A percentile compares a stretch with the other conserved stretches of the same genome.
Conservation (phyloP, 371 early-diverging fungal species). For the Enterocytospora artemiae region DNA sequence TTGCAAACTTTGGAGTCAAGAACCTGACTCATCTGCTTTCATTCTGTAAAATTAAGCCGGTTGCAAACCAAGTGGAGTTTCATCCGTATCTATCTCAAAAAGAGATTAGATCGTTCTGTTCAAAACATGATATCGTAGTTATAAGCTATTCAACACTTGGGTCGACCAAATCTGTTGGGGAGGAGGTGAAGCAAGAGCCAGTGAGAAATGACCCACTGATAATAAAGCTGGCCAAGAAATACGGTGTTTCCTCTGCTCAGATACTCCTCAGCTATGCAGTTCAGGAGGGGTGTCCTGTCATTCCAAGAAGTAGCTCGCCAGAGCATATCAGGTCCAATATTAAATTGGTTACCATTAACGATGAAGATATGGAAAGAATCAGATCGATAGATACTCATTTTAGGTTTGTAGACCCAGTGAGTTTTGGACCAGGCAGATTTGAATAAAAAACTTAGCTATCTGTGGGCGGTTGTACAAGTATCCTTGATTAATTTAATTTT, state of each 20-base stretch:
- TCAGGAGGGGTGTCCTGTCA: background rate
- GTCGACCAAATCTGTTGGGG: slow-evolving; percentile 61
- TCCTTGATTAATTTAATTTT: too few species aligned
- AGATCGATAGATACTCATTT: too few species aligned
- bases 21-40: slow-evolving; percentile 63
- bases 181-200: slow-evolving; percentile 10
- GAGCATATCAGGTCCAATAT: slow-evolving; percentile 3
- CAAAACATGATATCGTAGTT: slow-evolving; percentile 63
- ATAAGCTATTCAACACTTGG: slow-evolving; percentile 79
- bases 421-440: too few species aligned
- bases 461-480: too few species aligned
- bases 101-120: slow-evolving; percentile 63
- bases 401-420: too few species aligned
- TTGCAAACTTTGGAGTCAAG: slow-evolving; percentile 65
- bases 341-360: too few species aligned
- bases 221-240: background rate
- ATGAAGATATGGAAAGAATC: too few species aligned
- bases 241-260: background rate
- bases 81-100: slow-evolving; percentile 72
- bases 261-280: slow-evolving; percentile 2
- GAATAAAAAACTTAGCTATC: too few species aligned
- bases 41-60: slow-evolving; percentile 65
- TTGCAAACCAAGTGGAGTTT: slow-evolving; percentile 72
- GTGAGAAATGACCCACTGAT: slow-evolving; percentile 15
- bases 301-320: background rate